These are phyloP conservation scores for Solanum pennellii DNA, from an alignment of 257 asterid species.

Conservation along the genomic window DNA sequence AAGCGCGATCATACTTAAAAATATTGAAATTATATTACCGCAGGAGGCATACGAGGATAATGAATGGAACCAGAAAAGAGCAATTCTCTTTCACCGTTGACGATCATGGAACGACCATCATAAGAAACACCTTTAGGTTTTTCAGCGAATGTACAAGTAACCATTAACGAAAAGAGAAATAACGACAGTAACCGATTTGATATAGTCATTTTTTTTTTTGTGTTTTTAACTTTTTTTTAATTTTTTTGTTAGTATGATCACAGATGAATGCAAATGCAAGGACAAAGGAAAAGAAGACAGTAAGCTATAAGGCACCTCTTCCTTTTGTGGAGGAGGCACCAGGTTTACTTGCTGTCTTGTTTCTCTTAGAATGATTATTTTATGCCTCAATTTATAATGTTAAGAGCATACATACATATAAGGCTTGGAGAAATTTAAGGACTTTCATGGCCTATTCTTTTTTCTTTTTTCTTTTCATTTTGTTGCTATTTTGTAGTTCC, in stretches of 20 bases:
- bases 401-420: not conserved
- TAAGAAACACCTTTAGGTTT: conserved; percentile 19
- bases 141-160: not conserved
- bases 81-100: conserved; percentile 46
- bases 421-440: not conserved
- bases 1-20: not conserved
- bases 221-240: not conserved
- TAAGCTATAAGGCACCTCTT: not conserved
- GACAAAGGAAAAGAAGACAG: not conserved
- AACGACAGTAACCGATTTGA: not conserved
- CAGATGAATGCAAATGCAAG: not conserved
- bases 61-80: conserved; percentile 70
- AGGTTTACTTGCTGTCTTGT: not conserved
- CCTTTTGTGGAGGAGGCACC: not conserved
- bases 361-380: not conserved
- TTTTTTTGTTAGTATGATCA: not conserved
- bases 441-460: not conserved
- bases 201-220: not conserved
- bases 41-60: conserved; percentile 64
- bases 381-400: not conserved
- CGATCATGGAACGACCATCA: conserved; percentile 48
- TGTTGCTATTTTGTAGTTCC: not conserved
- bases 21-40: conserved; percentile 11
- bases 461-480: not conserved
- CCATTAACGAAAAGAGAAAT: not conserved